Evolutionary conservation across 805 yeast species (phyloP).

Genomic region (Wickerhamomyces alni): DNA sequence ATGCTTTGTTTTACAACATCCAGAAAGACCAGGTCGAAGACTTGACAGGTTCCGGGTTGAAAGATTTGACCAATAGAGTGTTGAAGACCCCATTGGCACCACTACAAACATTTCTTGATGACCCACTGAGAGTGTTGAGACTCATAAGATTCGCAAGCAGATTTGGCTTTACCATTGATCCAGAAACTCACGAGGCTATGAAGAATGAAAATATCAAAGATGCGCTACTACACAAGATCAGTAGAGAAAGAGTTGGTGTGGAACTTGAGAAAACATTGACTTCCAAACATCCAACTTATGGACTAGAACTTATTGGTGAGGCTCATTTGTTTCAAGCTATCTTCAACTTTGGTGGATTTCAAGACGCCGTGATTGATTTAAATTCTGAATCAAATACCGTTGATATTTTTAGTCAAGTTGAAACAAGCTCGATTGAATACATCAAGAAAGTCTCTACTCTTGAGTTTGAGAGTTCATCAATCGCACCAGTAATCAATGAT

Average conservation of each 20-base stretch:
- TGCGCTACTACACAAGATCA: conserved; percentile 66
- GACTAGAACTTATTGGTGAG: conserved; percentile 50
- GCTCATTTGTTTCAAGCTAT: conserved; percentile 53
- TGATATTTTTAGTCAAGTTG: conserved; percentile 5
- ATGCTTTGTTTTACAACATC: conserved; percentile 86
- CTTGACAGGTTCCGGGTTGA: conserved; percentile 68
- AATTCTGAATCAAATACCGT: conserved; percentile 9
- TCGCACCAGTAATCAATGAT: neutral
- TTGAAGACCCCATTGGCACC: conserved; percentile 89
- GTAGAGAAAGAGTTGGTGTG: conserved; percentile 84
- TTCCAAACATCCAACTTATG: conserved; percentile 58
- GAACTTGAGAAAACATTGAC: conserved; percentile 75
- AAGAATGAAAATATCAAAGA: conserved; percentile 44
- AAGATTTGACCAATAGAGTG: conserved; percentile 64
- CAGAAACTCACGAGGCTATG: conserved; percentile 59
- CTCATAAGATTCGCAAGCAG: conserved; percentile 81
- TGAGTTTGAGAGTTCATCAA: neutral
- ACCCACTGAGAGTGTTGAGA: conserved; percentile 86
- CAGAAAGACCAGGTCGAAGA: conserved; percentile 71
- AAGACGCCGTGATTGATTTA: conserved; percentile 16
- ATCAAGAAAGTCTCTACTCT: conserved; percentile 4
- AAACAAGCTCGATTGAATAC: conserved; percentile 23
- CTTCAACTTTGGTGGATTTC: conserved; percentile 35
- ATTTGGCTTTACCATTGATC: conserved; percentile 62
- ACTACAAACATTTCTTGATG: conserved; percentile 80